Evolutionary conservation across 176 grass and related monocot species (phyloP).

Genomic region (Rhynchospora tenuis): DNA sequence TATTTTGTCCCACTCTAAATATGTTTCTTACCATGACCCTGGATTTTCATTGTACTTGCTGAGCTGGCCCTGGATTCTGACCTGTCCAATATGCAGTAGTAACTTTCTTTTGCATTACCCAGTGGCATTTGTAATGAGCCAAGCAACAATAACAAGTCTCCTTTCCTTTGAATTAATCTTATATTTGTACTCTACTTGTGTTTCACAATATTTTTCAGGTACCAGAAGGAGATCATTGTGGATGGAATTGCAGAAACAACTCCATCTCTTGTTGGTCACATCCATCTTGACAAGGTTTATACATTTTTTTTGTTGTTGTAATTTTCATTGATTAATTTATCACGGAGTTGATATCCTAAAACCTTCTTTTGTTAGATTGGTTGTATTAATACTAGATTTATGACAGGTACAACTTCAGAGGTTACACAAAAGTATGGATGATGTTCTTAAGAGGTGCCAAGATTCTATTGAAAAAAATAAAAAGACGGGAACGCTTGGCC

Average conservation of each 20-base stretch:
- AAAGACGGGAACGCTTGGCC: conserved; percentile 64
- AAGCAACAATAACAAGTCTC: neutral
- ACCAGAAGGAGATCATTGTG: conserved; percentile 51
- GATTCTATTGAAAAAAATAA: conserved; percentile 47
- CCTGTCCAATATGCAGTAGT: neutral
- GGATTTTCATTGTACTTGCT: neutral
- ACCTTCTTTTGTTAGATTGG: conserved; percentile 13
- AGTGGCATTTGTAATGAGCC: neutral
- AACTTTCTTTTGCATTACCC: neutral
- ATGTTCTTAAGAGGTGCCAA: conserved; percentile 65
- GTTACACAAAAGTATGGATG: conserved; percentile 48
- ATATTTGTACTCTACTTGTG: neutral
- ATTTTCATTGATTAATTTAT: neutral
- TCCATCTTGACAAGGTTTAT: conserved; percentile 77
- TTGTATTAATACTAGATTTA: neutral
- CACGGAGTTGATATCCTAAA: neutral
- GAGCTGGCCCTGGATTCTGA: neutral
- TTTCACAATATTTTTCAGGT: conserved; percentile 40
- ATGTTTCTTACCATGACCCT: neutral
- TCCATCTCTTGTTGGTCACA: conserved; percentile 71
- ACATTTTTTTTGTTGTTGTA: neutral
- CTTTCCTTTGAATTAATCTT: conserved; percentile 17
- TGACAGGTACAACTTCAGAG: conserved; percentile 59
- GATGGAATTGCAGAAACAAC: conserved; percentile 41
- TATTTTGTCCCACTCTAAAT: neutral